Evolutionary conservation across 129 eudicot genomes (phyloP), one percentile per base, ranked within the genome.

Genomic region (Tanacetum coccineum): DNA sequence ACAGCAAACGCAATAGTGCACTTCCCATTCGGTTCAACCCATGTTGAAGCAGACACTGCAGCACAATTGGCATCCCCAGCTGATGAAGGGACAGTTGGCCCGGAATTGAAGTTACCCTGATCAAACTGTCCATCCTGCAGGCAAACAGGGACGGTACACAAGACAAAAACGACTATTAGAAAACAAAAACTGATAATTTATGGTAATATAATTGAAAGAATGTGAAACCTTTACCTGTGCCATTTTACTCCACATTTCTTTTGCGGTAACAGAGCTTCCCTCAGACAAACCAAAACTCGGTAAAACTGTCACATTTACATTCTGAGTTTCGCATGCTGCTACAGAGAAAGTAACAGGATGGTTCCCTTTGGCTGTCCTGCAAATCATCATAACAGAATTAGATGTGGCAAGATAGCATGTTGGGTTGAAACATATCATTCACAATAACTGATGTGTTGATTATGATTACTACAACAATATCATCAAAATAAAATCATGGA

Each of bases 51-150:
- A 73, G 95, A 84, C 48, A 89, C 95, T 2, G 96, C 97, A 21
- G 99, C 96, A 76, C 99, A 94, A 66, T 76, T 82, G n/a, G 99
- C 87, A 47, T 94, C 99, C n/a, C 97, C 99, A 21, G 97, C 85
- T 45, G 89, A 84, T 28, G 99, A 89, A 52, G 99, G 90, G 80
- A 83, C 78, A 70, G 88, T 86, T 15, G 86, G 88, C 60, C 97
- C 97, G 14, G 59, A 47, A 68, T 58, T 76, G 68, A 89, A 94
- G 72, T 87, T 89, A 64, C 72, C 87, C 63, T 73, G 81, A 64
- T 94, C 95, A 51, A 94, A 94, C 14, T 87, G 76, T 62, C 99
- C 99, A 77, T 94, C 95, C 99, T 93, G 79, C 70, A 77, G 15
- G 20, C 64, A 78, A 3, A 42, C 45, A 15, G 26, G 64, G 70